Evolutionary conservation across 2,329 filamentous ascomycete species (phyloP), one percentile per base, ranked within the genome.

Genomic region (Fusarium algeriense): DNA sequence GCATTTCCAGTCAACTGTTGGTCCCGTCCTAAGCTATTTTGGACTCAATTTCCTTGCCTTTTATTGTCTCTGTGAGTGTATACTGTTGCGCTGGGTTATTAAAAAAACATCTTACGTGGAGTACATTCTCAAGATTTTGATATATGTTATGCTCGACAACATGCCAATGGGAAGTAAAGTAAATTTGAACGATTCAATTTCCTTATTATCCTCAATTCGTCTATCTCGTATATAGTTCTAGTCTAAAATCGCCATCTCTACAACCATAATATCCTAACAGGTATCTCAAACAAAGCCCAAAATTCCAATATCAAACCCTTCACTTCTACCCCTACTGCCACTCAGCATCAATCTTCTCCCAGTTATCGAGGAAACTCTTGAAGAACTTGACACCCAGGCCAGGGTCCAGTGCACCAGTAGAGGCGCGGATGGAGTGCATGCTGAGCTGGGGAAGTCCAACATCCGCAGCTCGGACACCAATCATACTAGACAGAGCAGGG

Each of bases 341-440:
- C 83, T 97, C 93, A 49, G 82, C 86, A 81, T 98, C 95, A 44
- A 98, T 91, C 76, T 88, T 86, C 85, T 97, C 94, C 85, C 92
- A 98, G 69, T 91, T 85, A 76, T 97, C 93, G 74, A 97, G 88
- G 81, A 97, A 97, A 3, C 91, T 94, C 85, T 93, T 92, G 84
- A 97, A 98, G 73, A 94, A 89, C 82, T 93, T 91, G 20, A 96
- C 92, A 7, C 95, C 95, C 72, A 98, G 83, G 0, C 95, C 95
- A 0, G 95, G 95, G 78, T 98, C 95, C 71, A 95, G 80, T 40
- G 89, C 88, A 5, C 95, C 95, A 1, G 93, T 97, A 0, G 94
- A 97, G 1, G 95, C 95, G 30, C 95, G 88, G 73, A 98, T 92
- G 56, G 90, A 93, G 81, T 98, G 95, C 95, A 98, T 98, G 78